Conservation (phyloP, 306 rosid species). For the Aeschynomene evenia region DNA sequence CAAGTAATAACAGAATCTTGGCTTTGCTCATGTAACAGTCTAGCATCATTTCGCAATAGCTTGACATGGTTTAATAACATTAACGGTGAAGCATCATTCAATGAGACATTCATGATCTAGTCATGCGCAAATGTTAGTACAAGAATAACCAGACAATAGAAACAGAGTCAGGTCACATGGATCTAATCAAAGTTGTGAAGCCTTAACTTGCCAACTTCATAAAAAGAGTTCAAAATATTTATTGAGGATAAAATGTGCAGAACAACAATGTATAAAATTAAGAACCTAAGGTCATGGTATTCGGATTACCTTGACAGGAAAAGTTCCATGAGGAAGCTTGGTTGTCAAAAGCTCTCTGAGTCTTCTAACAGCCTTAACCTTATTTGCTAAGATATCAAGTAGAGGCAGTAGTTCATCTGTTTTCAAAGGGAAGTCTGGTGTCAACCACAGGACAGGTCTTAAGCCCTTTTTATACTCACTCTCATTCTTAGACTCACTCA, state of each 20-base stretch:
- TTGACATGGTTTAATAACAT: constrained; percentile 9
- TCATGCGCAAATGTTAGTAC: constrained; percentile 14
- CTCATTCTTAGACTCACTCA: constrained; percentile 73
- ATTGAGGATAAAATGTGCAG: not conserved
- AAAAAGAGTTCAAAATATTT: constrained; percentile 8
- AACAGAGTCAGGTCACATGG: constrained; percentile 19
- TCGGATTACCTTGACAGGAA: constrained; percentile 85
- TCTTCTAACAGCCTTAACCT: constrained; percentile 96
- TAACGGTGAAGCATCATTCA: constrained; percentile 5
- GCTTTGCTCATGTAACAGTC: constrained; percentile 13
- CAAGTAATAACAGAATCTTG: not conserved
- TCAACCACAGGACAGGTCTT: constrained; percentile 98
- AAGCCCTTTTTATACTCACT: constrained; percentile 97
- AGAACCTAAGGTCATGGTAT: constrained; percentile 6
- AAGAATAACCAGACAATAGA: constrained; percentile 4
- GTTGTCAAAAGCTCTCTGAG: constrained; percentile 98
- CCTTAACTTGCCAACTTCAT: not conserved
- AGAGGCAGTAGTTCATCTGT: constrained; percentile 97
- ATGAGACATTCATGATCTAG: not conserved
- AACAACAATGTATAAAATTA: constrained; percentile 7
- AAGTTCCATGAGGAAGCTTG: constrained; percentile 89
- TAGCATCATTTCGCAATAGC: not conserved
- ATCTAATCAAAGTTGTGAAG: constrained; percentile 18
- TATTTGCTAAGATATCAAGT: constrained; percentile 94
- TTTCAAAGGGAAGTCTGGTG: constrained; percentile 93